Conservation (phyloP, 345 rosid genomes). For the Brassica rapa region DNA sequence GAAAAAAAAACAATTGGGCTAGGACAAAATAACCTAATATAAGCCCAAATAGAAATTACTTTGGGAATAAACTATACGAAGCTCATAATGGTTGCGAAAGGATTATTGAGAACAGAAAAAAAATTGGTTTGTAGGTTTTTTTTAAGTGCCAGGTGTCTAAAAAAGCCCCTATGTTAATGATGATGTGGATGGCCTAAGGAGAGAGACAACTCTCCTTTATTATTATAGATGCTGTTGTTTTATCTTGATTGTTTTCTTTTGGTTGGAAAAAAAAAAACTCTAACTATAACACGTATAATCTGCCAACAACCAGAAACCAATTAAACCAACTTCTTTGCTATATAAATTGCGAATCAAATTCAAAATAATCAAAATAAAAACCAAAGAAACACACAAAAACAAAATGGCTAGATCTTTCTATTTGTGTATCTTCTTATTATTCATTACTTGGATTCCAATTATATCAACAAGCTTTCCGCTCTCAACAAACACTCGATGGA, state of each 20-base stretch:
- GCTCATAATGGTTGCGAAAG: too few relatives aligned
- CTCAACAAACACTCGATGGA: slow-evolving; percentile 58
- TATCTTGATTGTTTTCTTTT: not conserved
- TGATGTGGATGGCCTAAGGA: too few relatives aligned
- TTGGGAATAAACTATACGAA: too few relatives aligned
- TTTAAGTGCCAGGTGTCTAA: too few relatives aligned
- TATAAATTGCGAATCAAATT: slow-evolving; percentile 7
- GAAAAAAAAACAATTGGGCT: too few relatives aligned
- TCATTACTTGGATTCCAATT: not conserved
- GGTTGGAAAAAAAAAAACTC: not conserved
- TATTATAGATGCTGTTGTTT: not conserved
- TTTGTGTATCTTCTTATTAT: not conserved
- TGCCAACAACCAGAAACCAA: slow-evolving; percentile 18
- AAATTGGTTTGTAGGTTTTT: too few relatives aligned
- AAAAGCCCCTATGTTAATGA: too few relatives aligned
- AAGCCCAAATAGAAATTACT: too few relatives aligned
- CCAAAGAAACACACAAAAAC: not conserved
- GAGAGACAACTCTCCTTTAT: too few relatives aligned
- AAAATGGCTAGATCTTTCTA: slow-evolving; percentile 9
- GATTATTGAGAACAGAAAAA: too few relatives aligned
- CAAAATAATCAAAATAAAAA: not conserved
- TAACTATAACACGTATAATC: slow-evolving; percentile 10
- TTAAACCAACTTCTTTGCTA: slow-evolving; percentile 9
- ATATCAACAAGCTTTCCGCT: slow-evolving; percentile 42
- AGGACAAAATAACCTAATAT: too few relatives aligned